Percentiles rank a stretch among this genome's conserved stretches.
Conservation (phyloP, 2,329 filamentous ascomycete species). For the Fusarium agapanthi region DNA sequence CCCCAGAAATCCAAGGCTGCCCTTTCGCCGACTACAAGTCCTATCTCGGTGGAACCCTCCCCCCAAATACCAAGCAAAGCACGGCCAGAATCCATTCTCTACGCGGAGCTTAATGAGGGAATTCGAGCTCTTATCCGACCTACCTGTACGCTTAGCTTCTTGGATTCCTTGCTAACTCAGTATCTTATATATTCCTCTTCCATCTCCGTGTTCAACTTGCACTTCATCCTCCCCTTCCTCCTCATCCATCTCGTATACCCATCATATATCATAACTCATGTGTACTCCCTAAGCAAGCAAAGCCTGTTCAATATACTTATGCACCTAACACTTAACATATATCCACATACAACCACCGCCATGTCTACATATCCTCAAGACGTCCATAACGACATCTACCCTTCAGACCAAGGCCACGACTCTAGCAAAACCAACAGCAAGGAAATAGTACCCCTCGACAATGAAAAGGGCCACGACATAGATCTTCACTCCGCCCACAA, state of each 20-base stretch:
- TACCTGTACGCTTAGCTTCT: not conserved
- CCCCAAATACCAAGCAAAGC: constrained; percentile 13
- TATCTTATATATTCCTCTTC: constrained; percentile 31
- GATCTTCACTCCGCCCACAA: constrained; percentile 33
- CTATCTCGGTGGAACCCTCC: constrained; percentile 15
- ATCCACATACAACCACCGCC: not conserved
- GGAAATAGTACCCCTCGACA: constrained; percentile 36
- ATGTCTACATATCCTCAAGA: constrained; percentile 35
- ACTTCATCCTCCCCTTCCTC: not conserved
- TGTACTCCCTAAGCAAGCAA: constrained; percentile 4
- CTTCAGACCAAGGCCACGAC: constrained; percentile 39
- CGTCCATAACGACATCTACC: constrained; percentile 36
- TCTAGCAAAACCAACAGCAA: constrained; percentile 41
- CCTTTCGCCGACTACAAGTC: constrained; percentile 14
- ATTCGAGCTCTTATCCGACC: constrained; percentile 27
- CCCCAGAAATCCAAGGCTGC: constrained; percentile 28
- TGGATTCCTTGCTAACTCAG: constrained; percentile 21
- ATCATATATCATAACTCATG: not conserved
- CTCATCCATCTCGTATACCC: not conserved
- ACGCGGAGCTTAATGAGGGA: constrained; percentile 34
- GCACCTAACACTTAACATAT: not conserved
- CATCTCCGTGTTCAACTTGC: constrained; percentile 2
- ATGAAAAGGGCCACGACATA: constrained; percentile 12
- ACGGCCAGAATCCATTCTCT: constrained; percentile 2
- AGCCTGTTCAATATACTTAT: not conserved